These are phyloP conservation scores for Microcos paniculata DNA, from an alignment of 345 rosid species.

Conservation along the genomic window DNA sequence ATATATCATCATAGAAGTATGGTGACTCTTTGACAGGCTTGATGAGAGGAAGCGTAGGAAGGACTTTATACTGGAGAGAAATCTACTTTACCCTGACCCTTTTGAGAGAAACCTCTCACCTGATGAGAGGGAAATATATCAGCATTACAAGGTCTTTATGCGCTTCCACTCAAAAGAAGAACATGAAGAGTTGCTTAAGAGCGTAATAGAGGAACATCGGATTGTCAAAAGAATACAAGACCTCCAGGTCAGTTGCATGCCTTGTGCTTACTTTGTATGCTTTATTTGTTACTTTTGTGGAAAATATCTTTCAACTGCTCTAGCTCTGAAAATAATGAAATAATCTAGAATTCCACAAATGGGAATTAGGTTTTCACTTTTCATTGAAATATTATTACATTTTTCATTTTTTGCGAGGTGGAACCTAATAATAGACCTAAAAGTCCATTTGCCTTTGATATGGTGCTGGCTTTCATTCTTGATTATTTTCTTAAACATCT, in stretches of 20 bases:
- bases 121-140: slow-evolving; percentile 68
- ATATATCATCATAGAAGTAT: not conserved
- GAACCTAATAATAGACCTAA: not conserved
- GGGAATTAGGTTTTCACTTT: not conserved
- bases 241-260: slow-evolving; percentile 66
- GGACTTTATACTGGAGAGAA: slow-evolving; percentile 83
- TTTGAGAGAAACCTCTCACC: slow-evolving; percentile 68
- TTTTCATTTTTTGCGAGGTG: not conserved
- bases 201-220: slow-evolving; percentile 64
- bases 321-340: not conserved
- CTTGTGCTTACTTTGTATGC: slow-evolving; percentile 1
- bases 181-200: slow-evolving; percentile 69
- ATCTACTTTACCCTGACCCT: slow-evolving; percentile 68
- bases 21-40: slow-evolving; percentile 52
- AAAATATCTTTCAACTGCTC: not conserved
- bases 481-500: not conserved
- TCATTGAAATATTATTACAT: not conserved
- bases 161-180: slow-evolving; percentile 88
- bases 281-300: not conserved
- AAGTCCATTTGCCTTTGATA: not conserved
- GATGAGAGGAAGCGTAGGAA: slow-evolving; percentile 97
- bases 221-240: slow-evolving; percentile 75
- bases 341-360: not conserved
- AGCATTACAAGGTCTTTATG: slow-evolving; percentile 71
- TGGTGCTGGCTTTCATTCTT: not conserved